phyloP scores from a whole-genome alignment of 108 stramenopile genomes.

The Pseudonitzschia multistriata region DNA sequence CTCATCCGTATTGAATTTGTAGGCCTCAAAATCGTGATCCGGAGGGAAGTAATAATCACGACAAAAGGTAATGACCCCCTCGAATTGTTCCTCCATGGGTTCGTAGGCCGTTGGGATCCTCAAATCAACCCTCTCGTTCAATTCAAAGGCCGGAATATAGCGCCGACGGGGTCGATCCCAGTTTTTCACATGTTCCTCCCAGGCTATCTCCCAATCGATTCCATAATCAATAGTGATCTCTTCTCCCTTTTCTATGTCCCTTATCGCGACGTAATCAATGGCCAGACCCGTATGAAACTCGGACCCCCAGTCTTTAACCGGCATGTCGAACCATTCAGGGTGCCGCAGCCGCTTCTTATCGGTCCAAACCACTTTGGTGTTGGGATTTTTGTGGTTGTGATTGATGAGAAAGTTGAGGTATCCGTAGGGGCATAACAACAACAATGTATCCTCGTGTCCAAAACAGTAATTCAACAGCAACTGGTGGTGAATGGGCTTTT shows the following conservation, averaged over 20 bases:
- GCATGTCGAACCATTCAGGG: conserved; percentile 59
- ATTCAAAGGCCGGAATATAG: conserved; percentile 38
- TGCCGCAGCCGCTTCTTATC: conserved; percentile 38
- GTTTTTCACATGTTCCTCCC: conserved; percentile 54
- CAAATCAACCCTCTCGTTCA: conserved; percentile 25
- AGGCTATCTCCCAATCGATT: conserved; percentile 61
- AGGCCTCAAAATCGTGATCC: neutral
- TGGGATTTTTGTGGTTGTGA: conserved; percentile 60
- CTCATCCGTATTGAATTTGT: conserved; percentile 8
- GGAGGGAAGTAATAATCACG: conserved; percentile 13
- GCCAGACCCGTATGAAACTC: conserved; percentile 48
- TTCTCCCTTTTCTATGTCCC: conserved; percentile 74
- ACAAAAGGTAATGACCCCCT: conserved; percentile 32
- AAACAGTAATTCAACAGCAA: conserved; percentile 75
- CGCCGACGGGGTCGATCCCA: conserved; percentile 36
- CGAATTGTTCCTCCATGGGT: conserved; percentile 14
- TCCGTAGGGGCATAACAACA: conserved; percentile 78
- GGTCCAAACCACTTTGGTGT: conserved; percentile 65
- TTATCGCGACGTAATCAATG: conserved; percentile 67
- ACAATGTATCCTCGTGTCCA: conserved; percentile 43
- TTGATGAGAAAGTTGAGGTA: conserved; percentile 60
- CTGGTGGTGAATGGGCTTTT: conserved; percentile 36
- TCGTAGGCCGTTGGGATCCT: conserved; percentile 25
- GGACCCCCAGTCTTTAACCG: conserved; percentile 48
- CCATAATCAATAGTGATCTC: conserved; percentile 80